Evolutionary conservation across 768 basidiomycete genomes (phyloP).

Genomic region (Boletus reticulatus): DNA sequence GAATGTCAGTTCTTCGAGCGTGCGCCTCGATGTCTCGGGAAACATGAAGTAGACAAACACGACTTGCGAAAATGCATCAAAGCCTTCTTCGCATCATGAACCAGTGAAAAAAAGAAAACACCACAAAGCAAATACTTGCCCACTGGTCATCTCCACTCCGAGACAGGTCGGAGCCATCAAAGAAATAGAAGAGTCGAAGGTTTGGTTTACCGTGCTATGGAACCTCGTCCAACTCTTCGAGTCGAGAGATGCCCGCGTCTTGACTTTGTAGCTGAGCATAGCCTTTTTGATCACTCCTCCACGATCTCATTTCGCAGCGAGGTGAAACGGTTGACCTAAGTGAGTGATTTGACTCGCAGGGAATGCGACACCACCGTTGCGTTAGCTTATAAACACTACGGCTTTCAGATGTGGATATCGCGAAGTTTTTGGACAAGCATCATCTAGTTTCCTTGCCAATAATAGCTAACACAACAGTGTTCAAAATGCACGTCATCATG

Average conservation of each 20-base stretch:
- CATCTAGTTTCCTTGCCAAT: too few species aligned
- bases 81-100: slow-evolving; percentile 5
- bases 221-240: slow-evolving; percentile 41
- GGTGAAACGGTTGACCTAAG: not conserved
- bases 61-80: slow-evolving; percentile 36
- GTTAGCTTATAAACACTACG: too few species aligned
- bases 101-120: not conserved
- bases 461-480: too few species aligned
- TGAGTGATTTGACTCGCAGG: too few species aligned
- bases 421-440: too few species aligned
- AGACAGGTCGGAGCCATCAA: slow-evolving; percentile 49
- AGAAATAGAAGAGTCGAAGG: slow-evolving; percentile 50
- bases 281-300: not conserved
- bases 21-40: slow-evolving; percentile 17
- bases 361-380: too few species aligned
- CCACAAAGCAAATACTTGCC: slow-evolving; percentile 4
- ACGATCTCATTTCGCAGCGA: slow-evolving; percentile 2
- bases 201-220: slow-evolving; percentile 67
- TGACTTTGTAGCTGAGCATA: not conserved
- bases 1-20: slow-evolving; percentile 20
- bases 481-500: too few species aligned
- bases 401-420: too few species aligned
- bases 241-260: slow-evolving; percentile 16
- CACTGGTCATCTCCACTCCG: slow-evolving; percentile 18
- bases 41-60: too few species aligned